A percentile compares a stretch with the other conserved stretches of the same genome.
phyloP scores from a whole-genome alignment of 1,139 yeast genomes.

The Saccharomyces hybrid region DNA sequence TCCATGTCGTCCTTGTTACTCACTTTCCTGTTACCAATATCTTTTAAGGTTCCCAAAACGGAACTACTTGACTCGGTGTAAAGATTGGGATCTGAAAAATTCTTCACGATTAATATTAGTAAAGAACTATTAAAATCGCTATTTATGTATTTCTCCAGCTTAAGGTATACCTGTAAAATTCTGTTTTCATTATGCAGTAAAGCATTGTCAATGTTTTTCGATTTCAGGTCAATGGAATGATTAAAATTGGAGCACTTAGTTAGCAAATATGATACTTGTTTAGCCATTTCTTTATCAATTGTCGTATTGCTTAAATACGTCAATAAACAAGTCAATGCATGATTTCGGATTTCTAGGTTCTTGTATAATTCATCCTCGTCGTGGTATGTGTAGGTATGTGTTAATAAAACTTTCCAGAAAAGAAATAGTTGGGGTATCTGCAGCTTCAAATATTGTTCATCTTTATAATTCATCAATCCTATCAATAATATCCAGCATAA shows the following conservation, averaged over 20 bases:
- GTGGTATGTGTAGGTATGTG: constrained; percentile 34
- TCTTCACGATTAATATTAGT: constrained; percentile 38
- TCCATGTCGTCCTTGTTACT: constrained; percentile 16
- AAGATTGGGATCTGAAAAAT: constrained; percentile 37
- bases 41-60: constrained; percentile 17
- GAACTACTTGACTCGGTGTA: constrained; percentile 25
- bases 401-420: constrained; percentile 77
- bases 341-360: constrained; percentile 41
- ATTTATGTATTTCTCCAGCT: constrained; percentile 35
- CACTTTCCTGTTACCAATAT: constrained; percentile 13
- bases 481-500: constrained; percentile 69
- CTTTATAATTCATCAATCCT: constrained; percentile 63
- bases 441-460: constrained; percentile 54
- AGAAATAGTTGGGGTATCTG: constrained; percentile 69
- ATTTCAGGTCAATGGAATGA: constrained; percentile 23
- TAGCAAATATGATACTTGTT: constrained; percentile 39
- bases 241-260: constrained; percentile 35
- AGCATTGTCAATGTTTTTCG: constrained; percentile 21
- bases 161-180: constrained; percentile 38
- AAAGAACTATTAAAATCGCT: constrained; percentile 41
- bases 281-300: constrained; percentile 36
- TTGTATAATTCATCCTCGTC: constrained; percentile 37
- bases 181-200: constrained; percentile 38
- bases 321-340: constrained; percentile 41
- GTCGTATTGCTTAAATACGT: constrained; percentile 35